Percentiles rank a stretch among this genome's conserved stretches.
Evolutionary conservation across 2,329 filamentous ascomycete genomes (phyloP).

Genomic region (Aureobasidium sp.): DNA sequence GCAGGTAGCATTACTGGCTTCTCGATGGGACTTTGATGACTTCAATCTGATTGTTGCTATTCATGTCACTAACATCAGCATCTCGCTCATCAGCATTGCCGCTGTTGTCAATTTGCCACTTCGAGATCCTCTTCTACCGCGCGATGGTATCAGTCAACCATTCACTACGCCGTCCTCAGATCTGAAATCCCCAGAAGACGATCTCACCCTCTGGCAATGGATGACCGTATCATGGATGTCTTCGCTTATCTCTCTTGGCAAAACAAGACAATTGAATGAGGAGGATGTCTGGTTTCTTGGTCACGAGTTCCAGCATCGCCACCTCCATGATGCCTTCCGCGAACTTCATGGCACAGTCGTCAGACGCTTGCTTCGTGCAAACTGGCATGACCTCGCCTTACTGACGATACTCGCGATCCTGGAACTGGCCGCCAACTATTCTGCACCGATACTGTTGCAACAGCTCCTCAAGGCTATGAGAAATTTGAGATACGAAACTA

Average conservation of each 20-base stretch:
- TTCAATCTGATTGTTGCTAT: slow-evolving; percentile 16
- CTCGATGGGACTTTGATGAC: not conserved
- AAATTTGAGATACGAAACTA: slow-evolving; percentile 39
- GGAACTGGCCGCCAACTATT: slow-evolving; percentile 46
- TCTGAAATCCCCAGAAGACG: slow-evolving; percentile 70
- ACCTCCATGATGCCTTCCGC: slow-evolving; percentile 66
- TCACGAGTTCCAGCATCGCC: slow-evolving; percentile 71
- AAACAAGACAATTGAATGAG: slow-evolving; percentile 58
- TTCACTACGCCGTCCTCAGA: slow-evolving; percentile 47
- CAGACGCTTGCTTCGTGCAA: slow-evolving; percentile 59
- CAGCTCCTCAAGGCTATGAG: slow-evolving; percentile 60
- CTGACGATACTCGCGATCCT: slow-evolving; percentile 56
- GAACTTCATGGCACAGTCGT: slow-evolving; percentile 65
- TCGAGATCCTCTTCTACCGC: slow-evolving; percentile 48
- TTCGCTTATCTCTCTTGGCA: slow-evolving; percentile 60
- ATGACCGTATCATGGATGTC: slow-evolving; percentile 77
- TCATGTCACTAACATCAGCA: not conserved
- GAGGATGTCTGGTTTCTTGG: slow-evolving; percentile 74
- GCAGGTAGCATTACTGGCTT: slow-evolving; percentile 13
- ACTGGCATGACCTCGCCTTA: slow-evolving; percentile 68
- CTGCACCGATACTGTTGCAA: slow-evolving; percentile 62
- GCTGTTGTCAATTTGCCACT: slow-evolving; percentile 61
- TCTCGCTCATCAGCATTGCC: slow-evolving; percentile 40
- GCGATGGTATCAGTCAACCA: slow-evolving; percentile 50
- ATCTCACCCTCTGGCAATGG: slow-evolving; percentile 71